These are phyloP conservation scores for Pneumocystis jirovecii DNA, from an alignment of 1,139 yeast species.

Conservation along the genomic window DNA sequence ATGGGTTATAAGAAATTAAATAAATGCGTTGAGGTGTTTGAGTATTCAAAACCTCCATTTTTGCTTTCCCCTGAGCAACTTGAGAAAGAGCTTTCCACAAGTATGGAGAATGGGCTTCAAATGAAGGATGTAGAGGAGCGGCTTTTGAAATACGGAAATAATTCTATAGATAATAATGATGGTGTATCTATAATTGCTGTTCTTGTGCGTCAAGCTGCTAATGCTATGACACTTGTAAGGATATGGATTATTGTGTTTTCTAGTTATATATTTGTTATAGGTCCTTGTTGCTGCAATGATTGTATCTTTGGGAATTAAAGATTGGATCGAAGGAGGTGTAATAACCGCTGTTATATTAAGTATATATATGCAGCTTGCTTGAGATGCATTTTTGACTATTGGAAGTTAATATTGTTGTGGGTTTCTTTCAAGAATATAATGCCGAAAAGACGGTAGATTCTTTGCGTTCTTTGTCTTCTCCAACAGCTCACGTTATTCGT, in stretches of 20 bases:
- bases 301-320: slow-evolving; percentile 58
- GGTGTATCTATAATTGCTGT: slow-evolving; percentile 45
- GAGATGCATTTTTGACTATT: neutral
- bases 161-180: slow-evolving; percentile 46
- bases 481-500: slow-evolving; percentile 54
- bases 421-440: slow-evolving; percentile 53
- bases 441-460: slow-evolving; percentile 78
- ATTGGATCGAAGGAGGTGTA: slow-evolving; percentile 77
- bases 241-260: slow-evolving; percentile 9
- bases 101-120: slow-evolving; percentile 36
- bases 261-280: slow-evolving; percentile 1
- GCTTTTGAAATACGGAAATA: slow-evolving; percentile 36
- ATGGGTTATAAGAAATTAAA: neutral
- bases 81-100: slow-evolving; percentile 25
- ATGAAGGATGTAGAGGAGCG: slow-evolving; percentile 26
- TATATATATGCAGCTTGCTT: neutral
- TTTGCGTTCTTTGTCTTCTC: slow-evolving; percentile 51
- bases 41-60: slow-evolving; percentile 1
- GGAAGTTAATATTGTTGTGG: slow-evolving; percentile 47
- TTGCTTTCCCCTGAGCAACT: slow-evolving; percentile 7
- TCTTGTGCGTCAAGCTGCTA: slow-evolving; percentile 53
- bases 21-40: neutral
- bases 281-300: slow-evolving; percentile 61
- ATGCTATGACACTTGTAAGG: slow-evolving; percentile 51
- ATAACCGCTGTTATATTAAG: slow-evolving; percentile 47